Evolutionary conservation across 345 rosid genomes (phyloP), one percentile per base, ranked within the genome.

Genomic region (Citropsis articulata): DNA sequence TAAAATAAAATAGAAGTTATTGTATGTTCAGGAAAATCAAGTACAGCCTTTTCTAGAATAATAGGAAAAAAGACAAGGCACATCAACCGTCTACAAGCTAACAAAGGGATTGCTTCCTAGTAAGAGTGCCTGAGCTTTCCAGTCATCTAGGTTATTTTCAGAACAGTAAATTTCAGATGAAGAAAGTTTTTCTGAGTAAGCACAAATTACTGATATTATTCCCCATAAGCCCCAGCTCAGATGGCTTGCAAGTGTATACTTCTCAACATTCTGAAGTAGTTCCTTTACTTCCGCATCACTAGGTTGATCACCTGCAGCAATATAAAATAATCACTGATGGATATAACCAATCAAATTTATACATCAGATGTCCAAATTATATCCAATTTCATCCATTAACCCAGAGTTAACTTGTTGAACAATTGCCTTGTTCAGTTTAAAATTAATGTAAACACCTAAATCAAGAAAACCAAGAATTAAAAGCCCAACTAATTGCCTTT

Each of bases 161-260:
- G 53, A 31, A 19, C 31, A 27, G 27, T 25, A 55, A 73, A 28
- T 22, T 68, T 76, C 28, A 3, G 9, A 77, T 45, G 12, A 36
- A 69, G 14, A 57, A 38, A 80, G 50, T 9, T n/a, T 72, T 48
- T 28, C 76, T 55, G 40, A 38, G 75, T 64, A 22, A 42, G 7
- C n/a, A n/a, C 25, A 33, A 74, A 73, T 35, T 85, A 89, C 89
- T 81, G 90, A 89, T 38, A 87, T 89, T 73, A 91, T 84, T 40
- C 95, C 96, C 95, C 96, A 91, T 74, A 90, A 57, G 30, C 92
- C 92, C 96, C 96, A 90, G 53, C 78, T 61, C 2, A 91, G 83
- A 85, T 91, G 92, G 79, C 88, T 88, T 50, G 91, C 90, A 66
- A 90, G 90, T 33, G 84, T 84, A 81, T 85, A 90, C 77, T 81